Evolutionary conservation across 768 basidiomycete species (phyloP).

Genomic region (Calvatia gigantea): DNA sequence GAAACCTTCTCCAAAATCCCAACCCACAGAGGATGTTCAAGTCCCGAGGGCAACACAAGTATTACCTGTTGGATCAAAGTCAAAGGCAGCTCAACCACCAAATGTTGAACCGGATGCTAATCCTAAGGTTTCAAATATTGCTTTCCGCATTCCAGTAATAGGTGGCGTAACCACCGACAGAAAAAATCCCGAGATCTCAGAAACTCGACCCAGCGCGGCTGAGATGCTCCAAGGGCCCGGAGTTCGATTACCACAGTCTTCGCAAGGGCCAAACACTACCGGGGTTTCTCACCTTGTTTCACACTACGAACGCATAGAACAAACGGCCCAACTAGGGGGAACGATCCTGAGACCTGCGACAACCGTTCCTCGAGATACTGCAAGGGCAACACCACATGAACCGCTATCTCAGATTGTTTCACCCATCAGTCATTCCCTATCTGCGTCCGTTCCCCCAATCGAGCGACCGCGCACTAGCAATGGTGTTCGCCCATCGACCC

Average conservation of each 20-base stretch:
- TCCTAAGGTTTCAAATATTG: not conserved
- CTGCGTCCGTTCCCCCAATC: not conserved
- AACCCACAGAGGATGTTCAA: not conserved
- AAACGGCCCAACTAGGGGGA: not conserved
- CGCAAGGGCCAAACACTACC: not conserved
- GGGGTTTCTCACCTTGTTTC: not conserved
- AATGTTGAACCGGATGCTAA: not conserved
- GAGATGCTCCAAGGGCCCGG: not conserved
- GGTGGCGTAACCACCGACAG: not conserved
- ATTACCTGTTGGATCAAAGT: not conserved
- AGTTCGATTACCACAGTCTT: not conserved
- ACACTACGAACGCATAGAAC: not conserved
- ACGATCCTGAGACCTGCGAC: not conserved
- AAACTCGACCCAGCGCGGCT: not conserved
- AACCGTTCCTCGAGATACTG: not conserved
- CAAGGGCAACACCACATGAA: not conserved
- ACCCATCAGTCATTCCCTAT: not conserved
- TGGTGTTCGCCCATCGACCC: not conserved
- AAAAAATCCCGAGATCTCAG: not conserved
- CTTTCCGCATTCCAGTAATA: not conserved
- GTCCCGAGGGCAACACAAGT: not conserved
- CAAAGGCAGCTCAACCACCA: not conserved
- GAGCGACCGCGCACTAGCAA: not conserved
- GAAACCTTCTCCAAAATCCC: conserved; percentile 2
- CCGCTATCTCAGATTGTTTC: not conserved